Evolutionary conservation across 805 yeast species (phyloP).

Genomic region (Lipomyces chichibuensis): DNA sequence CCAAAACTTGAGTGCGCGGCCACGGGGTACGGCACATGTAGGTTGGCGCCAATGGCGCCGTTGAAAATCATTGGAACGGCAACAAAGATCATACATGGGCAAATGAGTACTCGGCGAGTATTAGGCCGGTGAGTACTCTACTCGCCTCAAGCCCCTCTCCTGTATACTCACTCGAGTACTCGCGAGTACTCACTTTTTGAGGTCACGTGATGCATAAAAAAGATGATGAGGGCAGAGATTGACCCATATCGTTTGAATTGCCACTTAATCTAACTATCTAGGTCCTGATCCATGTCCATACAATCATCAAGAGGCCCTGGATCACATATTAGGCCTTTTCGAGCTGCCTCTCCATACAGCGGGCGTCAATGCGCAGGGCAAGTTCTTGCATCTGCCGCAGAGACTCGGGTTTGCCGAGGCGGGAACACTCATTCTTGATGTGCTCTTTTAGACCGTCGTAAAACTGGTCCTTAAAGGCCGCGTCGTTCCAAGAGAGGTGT

Average conservation of each 20-base stretch:
- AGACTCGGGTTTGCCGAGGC: no score
- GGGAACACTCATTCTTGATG: no score
- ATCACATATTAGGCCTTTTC: no score
- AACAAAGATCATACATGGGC: constrained; percentile 48
- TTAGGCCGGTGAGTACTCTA: background rate
- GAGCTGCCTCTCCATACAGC: no score
- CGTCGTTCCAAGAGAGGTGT: no score
- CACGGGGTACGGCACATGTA: constrained; percentile 86
- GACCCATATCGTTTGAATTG: background rate
- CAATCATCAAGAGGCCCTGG: no score
- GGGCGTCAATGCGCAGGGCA: no score
- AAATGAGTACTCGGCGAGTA: background rate
- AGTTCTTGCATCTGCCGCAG: no score
- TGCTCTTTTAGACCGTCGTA: no score
- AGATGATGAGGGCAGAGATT: background rate
- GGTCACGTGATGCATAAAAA: background rate
- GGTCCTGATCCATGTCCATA: background rate
- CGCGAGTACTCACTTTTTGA: background rate
- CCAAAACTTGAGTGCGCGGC: constrained; percentile 82
- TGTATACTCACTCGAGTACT: background rate
- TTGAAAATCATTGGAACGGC: constrained; percentile 70
- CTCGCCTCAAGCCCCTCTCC: background rate
- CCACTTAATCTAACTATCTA: background rate
- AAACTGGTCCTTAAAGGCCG: no score
- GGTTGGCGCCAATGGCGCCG: constrained; percentile 77